phyloP scores from a whole-genome alignment of 495 filamentous ascomycete species.

The Patellaria atrata region DNA sequence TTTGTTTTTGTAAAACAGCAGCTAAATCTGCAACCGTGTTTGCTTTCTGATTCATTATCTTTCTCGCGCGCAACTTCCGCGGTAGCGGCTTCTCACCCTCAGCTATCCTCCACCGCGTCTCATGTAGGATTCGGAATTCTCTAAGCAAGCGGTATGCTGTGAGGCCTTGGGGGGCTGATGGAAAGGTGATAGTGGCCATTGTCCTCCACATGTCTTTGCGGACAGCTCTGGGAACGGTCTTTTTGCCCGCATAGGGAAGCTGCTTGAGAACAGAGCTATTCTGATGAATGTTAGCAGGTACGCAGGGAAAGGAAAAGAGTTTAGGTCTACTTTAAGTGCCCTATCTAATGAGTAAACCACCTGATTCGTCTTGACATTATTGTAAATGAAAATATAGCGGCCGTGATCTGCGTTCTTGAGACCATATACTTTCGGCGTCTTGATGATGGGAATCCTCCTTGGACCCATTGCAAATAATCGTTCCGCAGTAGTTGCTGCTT shows the following conservation, averaged over 20 bases:
- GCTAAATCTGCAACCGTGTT: constrained; percentile 80
- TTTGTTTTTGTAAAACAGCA: constrained; percentile 49
- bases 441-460: too few relatives aligned
- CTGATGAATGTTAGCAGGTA: constrained; percentile 25
- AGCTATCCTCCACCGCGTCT: constrained; percentile 43
- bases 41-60: constrained; percentile 77
- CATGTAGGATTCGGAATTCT: constrained; percentile 63
- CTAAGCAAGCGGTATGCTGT: constrained; percentile 65
- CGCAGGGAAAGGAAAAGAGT: constrained; percentile 1
- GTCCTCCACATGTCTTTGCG: constrained; percentile 90
- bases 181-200: constrained; percentile 61
- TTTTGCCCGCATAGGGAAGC: constrained; percentile 80
- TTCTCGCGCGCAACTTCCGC: constrained; percentile 43
- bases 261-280: constrained; percentile 56
- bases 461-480: too few relatives aligned
- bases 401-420: constrained; percentile 36
- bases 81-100: constrained; percentile 31
- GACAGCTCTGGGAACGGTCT: constrained; percentile 59
- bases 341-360: constrained; percentile 67
- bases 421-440: too few relatives aligned
- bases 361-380: constrained; percentile 65
- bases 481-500: too few relatives aligned
- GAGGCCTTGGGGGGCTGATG: constrained; percentile 47
- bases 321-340: constrained; percentile 44
- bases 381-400: constrained; percentile 69